Percentiles rank a stretch among this genome's conserved stretches.
phyloP scores from a whole-genome alignment of 2,329 filamentous ascomycete species.

The Xylaria sp. region DNA sequence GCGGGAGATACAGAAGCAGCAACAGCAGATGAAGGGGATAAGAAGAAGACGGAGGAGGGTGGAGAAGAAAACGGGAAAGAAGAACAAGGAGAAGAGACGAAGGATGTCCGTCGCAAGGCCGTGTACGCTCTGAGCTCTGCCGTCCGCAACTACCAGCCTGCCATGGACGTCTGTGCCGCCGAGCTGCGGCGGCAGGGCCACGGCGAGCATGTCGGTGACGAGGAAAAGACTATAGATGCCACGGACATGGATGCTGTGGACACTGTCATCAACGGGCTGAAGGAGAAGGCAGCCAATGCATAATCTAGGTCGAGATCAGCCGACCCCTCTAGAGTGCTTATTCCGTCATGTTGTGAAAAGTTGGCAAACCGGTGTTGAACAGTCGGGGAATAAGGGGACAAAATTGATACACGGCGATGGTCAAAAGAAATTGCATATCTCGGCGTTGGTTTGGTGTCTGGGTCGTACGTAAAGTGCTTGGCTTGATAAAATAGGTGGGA shows the following conservation, averaged over 20 bases:
- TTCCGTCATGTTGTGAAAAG: too few relatives aligned
- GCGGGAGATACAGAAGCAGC: background rate
- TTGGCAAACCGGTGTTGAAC: background rate
- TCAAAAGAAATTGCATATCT: conserved; percentile 36
- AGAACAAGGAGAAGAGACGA: conserved; percentile 32
- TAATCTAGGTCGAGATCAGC: conserved; percentile 3
- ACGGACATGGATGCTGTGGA: conserved; percentile 89
- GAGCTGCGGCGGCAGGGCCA: conserved; percentile 68
- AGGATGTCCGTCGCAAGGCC: conserved; percentile 81
- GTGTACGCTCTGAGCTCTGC: conserved; percentile 88
- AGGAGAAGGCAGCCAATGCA: conserved; percentile 59
- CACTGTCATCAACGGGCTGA: conserved; percentile 74
- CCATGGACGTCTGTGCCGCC: conserved; percentile 74
- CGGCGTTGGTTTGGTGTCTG: conserved; percentile 35
- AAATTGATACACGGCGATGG: conserved; percentile 6
- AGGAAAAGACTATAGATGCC: conserved; percentile 71
- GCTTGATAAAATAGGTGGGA: conserved; percentile 15
- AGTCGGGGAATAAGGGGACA: background rate
- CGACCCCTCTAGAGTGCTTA: background rate
- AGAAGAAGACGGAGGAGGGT: conserved; percentile 26
- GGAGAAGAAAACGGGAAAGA: conserved; percentile 24
- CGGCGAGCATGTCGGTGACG: conserved; percentile 64
- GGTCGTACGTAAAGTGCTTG: conserved; percentile 7
- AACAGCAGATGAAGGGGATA: conserved; percentile 1
- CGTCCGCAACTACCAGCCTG: conserved; percentile 89